Base-by-base conservation (phyloP, 2,329 filamentous ascomycete species). In the Aspergillus novofumigatus region DNA sequence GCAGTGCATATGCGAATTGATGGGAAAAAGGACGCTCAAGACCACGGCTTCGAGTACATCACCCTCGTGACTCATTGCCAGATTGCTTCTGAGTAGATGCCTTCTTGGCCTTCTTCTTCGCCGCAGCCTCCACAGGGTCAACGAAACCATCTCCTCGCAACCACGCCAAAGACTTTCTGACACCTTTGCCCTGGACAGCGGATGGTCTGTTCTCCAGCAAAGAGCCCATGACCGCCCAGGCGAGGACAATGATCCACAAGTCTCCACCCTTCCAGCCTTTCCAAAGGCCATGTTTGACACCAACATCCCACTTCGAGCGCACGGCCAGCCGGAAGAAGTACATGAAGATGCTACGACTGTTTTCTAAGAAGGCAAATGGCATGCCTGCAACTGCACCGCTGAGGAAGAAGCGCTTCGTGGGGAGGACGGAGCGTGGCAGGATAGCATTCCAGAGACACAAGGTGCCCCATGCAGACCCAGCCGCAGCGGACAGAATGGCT, bases 251-350 rank as follows among this genome's bases (percentile, higher is more conserved):
- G 3, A 97, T 78, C 77, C 88, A 84, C 4, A 97, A 85, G 74
- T 97, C 93, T 0, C 92, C 92, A 41, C 90, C 89, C 66, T 83
- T 85, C 71, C 94, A 82, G 10, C 90, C 90, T 62, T 83, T 86
- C 91, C 93, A 96, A 86, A 91, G 91, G 1, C 91, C 84, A 35
- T 88, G 81, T 85, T 97, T 97, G 55, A 89, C 85, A n/a, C 92
- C 92, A 0, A 96, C 91, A 78, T 96, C 96, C 91, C 92, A 97
- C 49, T 92, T 74, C 41, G 86, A 90, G 71, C 96, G 90, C 29
- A 96, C 80, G 58, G 88, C 91, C n/a, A 87, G 78, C 2, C 92
- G 83, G 29, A 89, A 85, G 62, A 85, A 87, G 73, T 94, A 94
- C 59, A 97, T 67, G 73, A 95, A 96, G 54, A 90, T 83, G 1